Evolutionary conservation across 441 rosid species (phyloP).

Genomic region (Pelargonium fulgidum): DNA sequence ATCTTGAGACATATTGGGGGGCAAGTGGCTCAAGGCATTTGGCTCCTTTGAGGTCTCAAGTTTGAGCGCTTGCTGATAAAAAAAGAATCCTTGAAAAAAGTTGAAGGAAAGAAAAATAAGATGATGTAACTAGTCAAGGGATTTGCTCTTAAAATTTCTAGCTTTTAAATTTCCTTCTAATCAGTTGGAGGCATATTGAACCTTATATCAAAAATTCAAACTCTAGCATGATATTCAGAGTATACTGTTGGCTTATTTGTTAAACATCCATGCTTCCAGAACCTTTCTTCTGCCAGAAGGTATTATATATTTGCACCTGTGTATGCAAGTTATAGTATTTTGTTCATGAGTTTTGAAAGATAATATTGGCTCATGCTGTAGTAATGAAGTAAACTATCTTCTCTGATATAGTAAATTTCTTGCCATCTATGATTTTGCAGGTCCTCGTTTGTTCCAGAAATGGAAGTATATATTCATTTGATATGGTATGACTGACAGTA

Average conservation of each 20-base stretch:
- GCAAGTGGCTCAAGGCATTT: too few relatives aligned
- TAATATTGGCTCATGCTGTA: background rate
- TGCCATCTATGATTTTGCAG: conserved; percentile 31
- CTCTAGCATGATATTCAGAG: background rate
- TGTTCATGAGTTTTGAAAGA: background rate
- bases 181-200: too few relatives aligned
- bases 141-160: background rate
- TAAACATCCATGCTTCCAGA: conserved; percentile 6
- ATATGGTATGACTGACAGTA: conserved; percentile 37
- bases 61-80: too few relatives aligned
- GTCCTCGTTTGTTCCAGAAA: conserved; percentile 72
- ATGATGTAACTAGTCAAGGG: background rate
- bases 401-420: background rate
- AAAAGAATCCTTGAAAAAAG: too few relatives aligned
- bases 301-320: background rate
- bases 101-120: background rate
- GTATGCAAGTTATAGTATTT: background rate
- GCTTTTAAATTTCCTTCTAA: background rate
- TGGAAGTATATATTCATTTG: conserved; percentile 70
- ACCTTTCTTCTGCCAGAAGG: background rate
- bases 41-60: too few relatives aligned
- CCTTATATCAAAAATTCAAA: too few relatives aligned
- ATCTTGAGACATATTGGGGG: background rate
- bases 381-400: background rate
- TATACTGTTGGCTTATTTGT: background rate